Base-by-base conservation (phyloP, 257 asterid genomes). In the Hygrophila difformis region DNA sequence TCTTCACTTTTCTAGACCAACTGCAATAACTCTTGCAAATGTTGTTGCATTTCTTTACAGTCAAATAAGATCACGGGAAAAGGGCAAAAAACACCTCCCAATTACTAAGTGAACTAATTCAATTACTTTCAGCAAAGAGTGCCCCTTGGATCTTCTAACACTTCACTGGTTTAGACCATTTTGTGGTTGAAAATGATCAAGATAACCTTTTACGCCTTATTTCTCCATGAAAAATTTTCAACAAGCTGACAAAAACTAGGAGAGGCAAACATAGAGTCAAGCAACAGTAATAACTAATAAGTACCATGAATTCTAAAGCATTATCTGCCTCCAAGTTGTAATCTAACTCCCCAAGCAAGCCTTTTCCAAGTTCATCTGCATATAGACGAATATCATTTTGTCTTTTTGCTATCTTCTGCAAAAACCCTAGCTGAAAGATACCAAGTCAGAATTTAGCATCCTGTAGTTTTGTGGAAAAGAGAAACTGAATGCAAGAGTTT, bases 291-390 rank as follows among this genome's bases (percentile, higher is more conserved):
- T 49, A 43, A 61, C 18, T 12, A 44, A 43, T 7, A 52, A 40
- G 47, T 79, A 85, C 96, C 96, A 41, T 70, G 54, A 89, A 89
- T 55, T 82, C 87, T 62, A 65, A 68, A 52, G 88, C 94, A 69
- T 89, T 89, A 54, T 75, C 82, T 48, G 98, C 98, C 72, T 89
- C 98, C 68, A 70, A 62, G 62, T 66, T 82, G 80, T 89, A 89
- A 69, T 89, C 98, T 55, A 89, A 80, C 79, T 89, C 98, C 47
- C 96, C 98, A 39, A 74, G 68, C 61, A 89, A 72, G 64, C 96
- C 98, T 79, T 66, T 85, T 41, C 98, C 98, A 33, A 89, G 93
- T 71, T 89, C 98, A 72, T 89, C 98, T 58, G 96, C 98, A 67
- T 89, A 89, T 14, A 75, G 58, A 46, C 92, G 86, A 65, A 64